Conservation (phyloP, 2,329 filamentous ascomycete genomes). For the Colletotrichum brevisporum region DNA sequence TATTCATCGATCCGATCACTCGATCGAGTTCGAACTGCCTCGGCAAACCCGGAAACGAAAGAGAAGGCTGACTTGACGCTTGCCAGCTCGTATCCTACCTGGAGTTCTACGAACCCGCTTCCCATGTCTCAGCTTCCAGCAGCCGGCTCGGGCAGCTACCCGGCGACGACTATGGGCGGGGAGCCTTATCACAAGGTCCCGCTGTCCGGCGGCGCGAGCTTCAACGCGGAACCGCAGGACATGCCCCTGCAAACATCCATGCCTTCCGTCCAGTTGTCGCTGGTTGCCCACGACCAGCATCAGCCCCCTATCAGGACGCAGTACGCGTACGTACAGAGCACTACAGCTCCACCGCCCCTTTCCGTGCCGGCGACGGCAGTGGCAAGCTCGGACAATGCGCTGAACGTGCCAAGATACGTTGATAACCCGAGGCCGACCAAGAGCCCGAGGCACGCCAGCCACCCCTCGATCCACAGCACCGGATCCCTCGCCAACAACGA, state of each 20-base stretch:
- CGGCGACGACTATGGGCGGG: conserved; percentile 63
- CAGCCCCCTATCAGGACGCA: conserved; percentile 65
- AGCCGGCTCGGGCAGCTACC: conserved; percentile 62
- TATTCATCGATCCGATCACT: conserved; percentile 9
- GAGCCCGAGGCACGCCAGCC: conserved; percentile 67
- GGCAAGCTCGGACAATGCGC: conserved; percentile 57
- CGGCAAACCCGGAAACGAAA: background rate
- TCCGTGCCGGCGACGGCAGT: conserved; percentile 57
- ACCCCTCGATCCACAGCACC: conserved; percentile 67
- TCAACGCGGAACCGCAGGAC: conserved; percentile 66
- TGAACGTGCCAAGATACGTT: conserved; percentile 71
- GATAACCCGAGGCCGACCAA: conserved; percentile 70
- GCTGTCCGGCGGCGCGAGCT: conserved; percentile 62
- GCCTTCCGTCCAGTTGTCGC: conserved; percentile 67
- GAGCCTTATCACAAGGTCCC: conserved; percentile 69
- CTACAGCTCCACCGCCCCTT: conserved; percentile 65
- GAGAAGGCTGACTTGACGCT: conserved; percentile 6
- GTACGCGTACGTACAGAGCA: conserved; percentile 68
- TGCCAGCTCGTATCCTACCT: conserved; percentile 70
- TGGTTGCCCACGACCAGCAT: conserved; percentile 64
- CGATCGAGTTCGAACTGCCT: background rate
- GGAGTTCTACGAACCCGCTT: conserved; percentile 62
- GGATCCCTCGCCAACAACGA: conserved; percentile 65
- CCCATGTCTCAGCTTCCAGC: conserved; percentile 64
- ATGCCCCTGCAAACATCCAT: conserved; percentile 68